phyloP scores from a whole-genome alignment of 257 asterid genomes.

The Nicotiana tabacum region DNA sequence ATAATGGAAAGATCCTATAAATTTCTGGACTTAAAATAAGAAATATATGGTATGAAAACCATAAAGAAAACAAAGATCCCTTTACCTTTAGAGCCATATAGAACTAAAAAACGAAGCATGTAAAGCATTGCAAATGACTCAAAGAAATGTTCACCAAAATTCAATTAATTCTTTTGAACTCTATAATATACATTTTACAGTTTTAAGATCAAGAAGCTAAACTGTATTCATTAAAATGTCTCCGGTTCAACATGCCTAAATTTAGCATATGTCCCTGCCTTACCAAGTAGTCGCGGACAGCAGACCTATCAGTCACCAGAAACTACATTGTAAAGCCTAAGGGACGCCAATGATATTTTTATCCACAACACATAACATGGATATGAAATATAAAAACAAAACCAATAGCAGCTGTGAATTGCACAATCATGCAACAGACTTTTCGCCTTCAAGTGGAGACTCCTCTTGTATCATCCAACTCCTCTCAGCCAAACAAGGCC shows the following conservation, averaged over 20 bases:
- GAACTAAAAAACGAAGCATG: neutral
- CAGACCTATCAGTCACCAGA: neutral
- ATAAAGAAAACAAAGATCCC: too few species aligned
- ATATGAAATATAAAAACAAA: neutral
- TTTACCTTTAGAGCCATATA: too few species aligned
- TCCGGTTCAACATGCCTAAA: neutral
- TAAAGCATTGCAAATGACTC: neutral
- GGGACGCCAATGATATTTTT: neutral
- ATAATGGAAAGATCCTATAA: too few species aligned
- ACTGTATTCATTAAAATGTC: neutral
- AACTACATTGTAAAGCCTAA: neutral
- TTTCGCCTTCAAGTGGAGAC: neutral
- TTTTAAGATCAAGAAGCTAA: neutral
- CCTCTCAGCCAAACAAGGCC: conserved; percentile 29
- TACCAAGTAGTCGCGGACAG: neutral
- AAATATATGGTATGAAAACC: too few species aligned
- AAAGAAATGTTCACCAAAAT: neutral
- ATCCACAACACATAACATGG: neutral
- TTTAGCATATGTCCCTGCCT: neutral
- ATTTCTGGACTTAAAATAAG: too few species aligned
- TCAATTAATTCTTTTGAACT: neutral
- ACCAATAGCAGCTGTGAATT: neutral
- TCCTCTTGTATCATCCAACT: conserved; percentile 14
- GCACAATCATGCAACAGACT: neutral
- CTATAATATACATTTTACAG: neutral